Evolutionary conservation across 495 filamentous ascomycete species (phyloP).

Genomic region (Aspergillus hancockii): DNA sequence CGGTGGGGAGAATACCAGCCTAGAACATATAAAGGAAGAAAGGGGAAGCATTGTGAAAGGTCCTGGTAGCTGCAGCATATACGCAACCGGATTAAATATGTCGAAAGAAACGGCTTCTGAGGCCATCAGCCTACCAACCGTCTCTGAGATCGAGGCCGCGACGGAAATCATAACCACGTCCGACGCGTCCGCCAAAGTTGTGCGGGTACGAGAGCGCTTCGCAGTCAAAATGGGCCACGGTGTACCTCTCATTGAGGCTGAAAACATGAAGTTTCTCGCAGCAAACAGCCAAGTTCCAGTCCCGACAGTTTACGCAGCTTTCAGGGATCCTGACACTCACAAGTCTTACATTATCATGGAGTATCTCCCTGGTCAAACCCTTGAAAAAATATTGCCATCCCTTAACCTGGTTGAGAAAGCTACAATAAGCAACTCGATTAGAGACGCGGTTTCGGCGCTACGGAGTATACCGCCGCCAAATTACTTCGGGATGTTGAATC

Average conservation of each 20-base stretch:
- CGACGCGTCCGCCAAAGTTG: constrained; percentile 20
- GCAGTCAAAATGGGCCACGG: constrained; percentile 21
- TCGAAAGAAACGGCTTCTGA: neutral
- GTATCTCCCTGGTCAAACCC: constrained; percentile 16
- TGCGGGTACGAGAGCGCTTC: constrained; percentile 23
- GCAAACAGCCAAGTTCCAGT: constrained; percentile 24
- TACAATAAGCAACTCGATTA: constrained; percentile 16
- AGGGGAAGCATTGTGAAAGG: too few species aligned
- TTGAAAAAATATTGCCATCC: constrained; percentile 17
- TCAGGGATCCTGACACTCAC: constrained; percentile 22
- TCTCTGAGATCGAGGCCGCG: constrained; percentile 23
- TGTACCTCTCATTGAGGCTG: constrained; percentile 19
- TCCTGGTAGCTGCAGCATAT: too few species aligned
- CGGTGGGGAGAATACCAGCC: too few species aligned
- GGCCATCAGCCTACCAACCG: constrained; percentile 12
- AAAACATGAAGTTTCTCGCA: constrained; percentile 25
- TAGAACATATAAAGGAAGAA: too few species aligned
- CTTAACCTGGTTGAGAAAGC: constrained; percentile 8
- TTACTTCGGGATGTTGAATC: constrained; percentile 10
- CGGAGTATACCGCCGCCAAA: constrained; percentile 12
- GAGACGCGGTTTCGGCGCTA: constrained; percentile 15
- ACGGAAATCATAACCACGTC: constrained; percentile 19
- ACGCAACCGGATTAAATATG: too few species aligned
- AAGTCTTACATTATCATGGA: constrained; percentile 27
- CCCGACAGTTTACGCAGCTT: constrained; percentile 22